phyloP scores from a whole-genome alignment of 1,284 basidiomycete genomes.

The Schizophyllum commune region DNA sequence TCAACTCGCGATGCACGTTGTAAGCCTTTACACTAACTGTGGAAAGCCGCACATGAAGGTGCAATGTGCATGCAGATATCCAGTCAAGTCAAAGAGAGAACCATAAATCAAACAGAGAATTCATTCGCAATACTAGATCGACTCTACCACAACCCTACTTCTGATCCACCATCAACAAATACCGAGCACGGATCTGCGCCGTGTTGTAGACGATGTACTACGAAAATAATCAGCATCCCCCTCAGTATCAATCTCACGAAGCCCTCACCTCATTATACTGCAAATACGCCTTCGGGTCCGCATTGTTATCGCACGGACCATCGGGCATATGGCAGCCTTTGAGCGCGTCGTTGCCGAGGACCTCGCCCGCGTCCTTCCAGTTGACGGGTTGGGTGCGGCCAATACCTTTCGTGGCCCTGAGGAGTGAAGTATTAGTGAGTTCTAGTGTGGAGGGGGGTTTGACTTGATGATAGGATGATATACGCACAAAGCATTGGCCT shows the following conservation, averaged over 20 bases:
- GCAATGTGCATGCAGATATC: neutral
- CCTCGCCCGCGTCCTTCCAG: slow-evolving; percentile 57
- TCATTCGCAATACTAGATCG: too few species aligned
- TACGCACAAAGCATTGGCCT: slow-evolving; percentile 16
- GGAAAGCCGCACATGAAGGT: neutral
- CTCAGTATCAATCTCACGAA: slow-evolving; percentile 1
- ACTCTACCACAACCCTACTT: neutral
- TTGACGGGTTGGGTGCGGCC: slow-evolving; percentile 41
- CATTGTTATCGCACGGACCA: slow-evolving; percentile 33
- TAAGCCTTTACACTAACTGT: too few species aligned
- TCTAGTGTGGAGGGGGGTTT: too few species aligned
- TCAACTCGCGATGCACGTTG: too few species aligned
- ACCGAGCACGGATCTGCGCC: slow-evolving; percentile 33
- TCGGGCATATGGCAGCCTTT: slow-evolving; percentile 53
- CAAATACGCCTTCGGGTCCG: slow-evolving; percentile 11
- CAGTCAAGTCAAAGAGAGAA: neutral
- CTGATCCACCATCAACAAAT: slow-evolving; percentile 37
- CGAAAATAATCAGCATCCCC: slow-evolving; percentile 7
- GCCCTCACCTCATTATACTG: slow-evolving; percentile 17
- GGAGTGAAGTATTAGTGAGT: neutral
- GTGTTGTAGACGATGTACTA: slow-evolving; percentile 28
- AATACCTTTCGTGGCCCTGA: slow-evolving; percentile 47
- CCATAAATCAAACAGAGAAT: too few species aligned
- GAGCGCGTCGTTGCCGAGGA: slow-evolving; percentile 41
- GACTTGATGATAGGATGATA: neutral